phyloP scores from a whole-genome alignment of 2,329 filamentous ascomycete species.

The Xenoacremonium recifei region DNA sequence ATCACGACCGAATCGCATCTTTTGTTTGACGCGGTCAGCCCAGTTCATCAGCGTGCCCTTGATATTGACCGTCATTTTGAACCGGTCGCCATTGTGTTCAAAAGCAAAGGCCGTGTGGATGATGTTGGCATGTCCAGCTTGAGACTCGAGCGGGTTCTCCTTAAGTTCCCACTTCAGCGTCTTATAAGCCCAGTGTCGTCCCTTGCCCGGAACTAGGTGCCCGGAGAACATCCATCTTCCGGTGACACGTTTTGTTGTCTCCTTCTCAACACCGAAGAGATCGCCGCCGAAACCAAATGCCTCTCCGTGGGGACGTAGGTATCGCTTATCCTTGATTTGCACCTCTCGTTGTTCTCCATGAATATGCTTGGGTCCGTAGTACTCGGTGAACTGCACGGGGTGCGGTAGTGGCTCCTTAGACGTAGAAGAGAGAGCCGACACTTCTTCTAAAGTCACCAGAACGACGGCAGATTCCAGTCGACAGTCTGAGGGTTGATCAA shows the following conservation, averaged over 20 bases:
- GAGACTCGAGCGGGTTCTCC: neutral
- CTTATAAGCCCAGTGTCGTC: neutral
- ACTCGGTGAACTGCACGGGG: too few species aligned
- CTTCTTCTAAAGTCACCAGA: neutral
- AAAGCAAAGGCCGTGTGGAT: conserved; percentile 1
- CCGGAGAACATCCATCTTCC: neutral
- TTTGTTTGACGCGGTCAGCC: neutral
- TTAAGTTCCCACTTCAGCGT: neutral
- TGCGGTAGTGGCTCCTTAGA: too few species aligned
- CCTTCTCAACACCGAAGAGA: neutral
- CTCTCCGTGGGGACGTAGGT: neutral
- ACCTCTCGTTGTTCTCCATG: too few species aligned
- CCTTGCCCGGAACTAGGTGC: neutral
- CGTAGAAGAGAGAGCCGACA: neutral
- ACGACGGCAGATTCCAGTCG: neutral
- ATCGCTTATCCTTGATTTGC: too few species aligned
- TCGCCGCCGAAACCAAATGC: neutral
- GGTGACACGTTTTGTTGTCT: neutral
- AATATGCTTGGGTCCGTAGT: too few species aligned
- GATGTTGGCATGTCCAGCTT: neutral
- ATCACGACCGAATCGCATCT: neutral
- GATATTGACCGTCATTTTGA: neutral
- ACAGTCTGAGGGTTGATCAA: too few species aligned
- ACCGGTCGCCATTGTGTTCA: neutral
- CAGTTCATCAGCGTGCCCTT: neutral